Percentiles rank a stretch among this genome's conserved stretches.
These are phyloP conservation scores for Fraxinus velutina DNA, from an alignment of 305 asterid species.

Conservation along the genomic window DNA sequence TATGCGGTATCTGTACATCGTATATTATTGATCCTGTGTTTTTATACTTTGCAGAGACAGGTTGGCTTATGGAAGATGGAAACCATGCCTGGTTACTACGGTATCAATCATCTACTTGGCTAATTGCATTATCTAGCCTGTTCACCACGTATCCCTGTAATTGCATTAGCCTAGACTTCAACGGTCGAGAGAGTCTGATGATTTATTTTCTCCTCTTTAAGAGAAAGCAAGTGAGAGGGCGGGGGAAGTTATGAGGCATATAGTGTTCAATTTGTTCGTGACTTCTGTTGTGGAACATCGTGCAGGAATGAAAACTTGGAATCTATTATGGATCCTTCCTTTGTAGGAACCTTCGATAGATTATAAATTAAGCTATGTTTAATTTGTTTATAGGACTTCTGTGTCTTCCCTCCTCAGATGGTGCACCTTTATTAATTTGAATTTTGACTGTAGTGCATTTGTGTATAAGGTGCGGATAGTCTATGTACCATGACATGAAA, in stretches of 20 bases:
- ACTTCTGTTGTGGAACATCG: background rate
- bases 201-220: background rate
- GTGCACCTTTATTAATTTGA: background rate
- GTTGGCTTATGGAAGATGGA: conserved; percentile 6
- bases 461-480: background rate
- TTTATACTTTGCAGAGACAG: conserved; percentile 37
- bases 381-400: background rate
- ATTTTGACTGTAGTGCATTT: background rate
- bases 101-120: conserved; percentile 1
- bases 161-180: background rate
- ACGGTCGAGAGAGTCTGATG: background rate
- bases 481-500: background rate
- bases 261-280: conserved; percentile 7
- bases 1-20: conserved; percentile 22
- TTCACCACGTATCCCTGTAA: background rate
- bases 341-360: background rate
- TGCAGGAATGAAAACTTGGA: background rate
- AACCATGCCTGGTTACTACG: conserved; percentile 3
- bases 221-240: background rate
- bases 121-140: background rate
- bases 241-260: background rate
- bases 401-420: background rate
- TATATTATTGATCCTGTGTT: conserved; percentile 24
- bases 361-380: background rate
- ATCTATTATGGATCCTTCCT: background rate